Conservation (phyloP, 257 asterid genomes). For the Solanum neorickii region DNA sequence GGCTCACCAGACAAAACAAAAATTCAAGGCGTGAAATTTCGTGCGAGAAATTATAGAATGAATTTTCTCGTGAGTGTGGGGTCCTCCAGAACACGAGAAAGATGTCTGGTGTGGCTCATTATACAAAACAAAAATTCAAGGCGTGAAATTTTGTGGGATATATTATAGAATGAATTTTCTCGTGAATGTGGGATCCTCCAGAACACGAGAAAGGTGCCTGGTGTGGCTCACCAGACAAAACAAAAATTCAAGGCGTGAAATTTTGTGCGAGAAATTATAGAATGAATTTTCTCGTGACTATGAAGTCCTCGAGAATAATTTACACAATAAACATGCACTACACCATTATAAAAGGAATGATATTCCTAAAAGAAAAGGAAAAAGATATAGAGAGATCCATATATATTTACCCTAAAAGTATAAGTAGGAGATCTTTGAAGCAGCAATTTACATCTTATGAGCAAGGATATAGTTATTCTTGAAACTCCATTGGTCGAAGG, state of each 20-base stretch:
- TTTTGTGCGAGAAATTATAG: background rate
- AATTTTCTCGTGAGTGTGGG: no score
- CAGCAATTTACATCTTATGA: background rate
- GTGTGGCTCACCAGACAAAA: conserved; percentile 16
- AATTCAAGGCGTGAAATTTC: background rate
- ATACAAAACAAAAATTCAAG: no score
- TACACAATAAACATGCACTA: background rate
- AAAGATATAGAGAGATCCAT: background rate
- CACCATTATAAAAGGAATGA: background rate
- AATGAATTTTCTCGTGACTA: background rate
- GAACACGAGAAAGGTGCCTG: background rate
- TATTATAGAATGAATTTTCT: no score
- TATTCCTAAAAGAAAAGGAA: background rate
- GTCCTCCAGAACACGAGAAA: no score
- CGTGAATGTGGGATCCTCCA: background rate
- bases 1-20: conserved; percentile 11
- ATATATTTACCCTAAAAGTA: background rate
- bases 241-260: background rate
- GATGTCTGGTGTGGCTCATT: no score
- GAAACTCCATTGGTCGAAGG: background rate
- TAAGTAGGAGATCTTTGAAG: background rate
- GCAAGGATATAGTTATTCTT: background rate
- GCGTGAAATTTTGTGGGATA: no score
- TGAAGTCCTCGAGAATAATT: background rate
- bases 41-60: background rate